phyloP scores from a whole-genome alignment of 1,284 basidiomycete genomes.

The Moesziomyces sp. region DNA sequence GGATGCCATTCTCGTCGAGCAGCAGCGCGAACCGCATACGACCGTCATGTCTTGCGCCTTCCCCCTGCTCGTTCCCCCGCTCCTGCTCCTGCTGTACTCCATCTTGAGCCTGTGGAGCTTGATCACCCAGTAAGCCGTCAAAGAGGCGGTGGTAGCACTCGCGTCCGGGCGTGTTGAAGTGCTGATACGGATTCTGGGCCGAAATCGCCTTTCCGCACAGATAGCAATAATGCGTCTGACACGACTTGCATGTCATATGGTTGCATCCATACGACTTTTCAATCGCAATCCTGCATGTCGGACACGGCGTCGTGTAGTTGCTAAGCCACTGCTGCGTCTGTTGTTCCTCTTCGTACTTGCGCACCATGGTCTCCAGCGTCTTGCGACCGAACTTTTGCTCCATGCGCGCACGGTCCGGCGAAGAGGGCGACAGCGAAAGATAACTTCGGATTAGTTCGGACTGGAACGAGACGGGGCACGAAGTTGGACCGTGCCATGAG shows the following conservation, averaged over 20 bases:
- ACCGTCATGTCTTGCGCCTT: slow-evolving; percentile 3
- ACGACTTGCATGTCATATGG: slow-evolving; percentile 53
- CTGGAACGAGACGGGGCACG: slow-evolving; percentile 34
- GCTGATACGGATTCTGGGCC: slow-evolving; percentile 41
- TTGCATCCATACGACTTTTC: slow-evolving; percentile 54
- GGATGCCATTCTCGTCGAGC: slow-evolving; percentile 34
- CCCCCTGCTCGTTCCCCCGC: not conserved
- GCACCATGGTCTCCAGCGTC: slow-evolving; percentile 38
- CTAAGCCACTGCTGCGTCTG: slow-evolving; percentile 40
- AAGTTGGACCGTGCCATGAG: slow-evolving; percentile 44
- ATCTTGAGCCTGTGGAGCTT: slow-evolving; percentile 3
- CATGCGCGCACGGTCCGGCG: slow-evolving; percentile 23
- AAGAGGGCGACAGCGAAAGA: slow-evolving; percentile 15
- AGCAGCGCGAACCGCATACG: slow-evolving; percentile 21
- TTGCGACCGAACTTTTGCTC: slow-evolving; percentile 36
- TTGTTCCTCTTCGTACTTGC: slow-evolving; percentile 44
- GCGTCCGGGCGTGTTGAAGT: slow-evolving; percentile 41
- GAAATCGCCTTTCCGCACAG: slow-evolving; percentile 46
- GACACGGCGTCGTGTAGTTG: slow-evolving; percentile 43
- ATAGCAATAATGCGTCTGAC: slow-evolving; percentile 51
- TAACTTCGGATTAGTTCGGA: slow-evolving; percentile 41
- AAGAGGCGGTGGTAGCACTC: slow-evolving; percentile 44
- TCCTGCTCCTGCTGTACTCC: slow-evolving; percentile 3
- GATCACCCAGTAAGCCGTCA: slow-evolving; percentile 35
- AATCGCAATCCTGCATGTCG: slow-evolving; percentile 41